Evolutionary conservation across 768 basidiomycete genomes (phyloP).

Genomic region (Cystofilobasidium macerans): DNA sequence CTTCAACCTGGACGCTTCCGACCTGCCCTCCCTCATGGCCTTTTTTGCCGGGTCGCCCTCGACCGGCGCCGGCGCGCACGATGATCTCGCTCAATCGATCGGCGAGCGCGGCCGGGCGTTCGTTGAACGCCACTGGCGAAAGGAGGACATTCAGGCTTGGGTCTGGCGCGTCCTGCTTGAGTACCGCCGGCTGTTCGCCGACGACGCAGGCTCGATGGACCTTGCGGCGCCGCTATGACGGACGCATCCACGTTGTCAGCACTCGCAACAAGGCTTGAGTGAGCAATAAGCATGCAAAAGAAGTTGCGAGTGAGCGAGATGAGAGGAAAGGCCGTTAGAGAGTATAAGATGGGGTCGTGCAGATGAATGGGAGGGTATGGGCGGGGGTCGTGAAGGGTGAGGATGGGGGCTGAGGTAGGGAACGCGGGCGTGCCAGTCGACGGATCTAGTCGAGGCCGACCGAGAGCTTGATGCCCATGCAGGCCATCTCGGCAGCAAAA

Average conservation of each 20-base stretch:
- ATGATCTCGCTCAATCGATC: slow-evolving; percentile 50
- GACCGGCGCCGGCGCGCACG: slow-evolving; percentile 49
- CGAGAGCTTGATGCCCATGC: slow-evolving; percentile 76
- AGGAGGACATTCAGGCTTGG: slow-evolving; percentile 45
- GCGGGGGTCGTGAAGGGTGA: not conserved
- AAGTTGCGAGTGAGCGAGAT: not conserved
- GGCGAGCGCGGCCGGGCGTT: slow-evolving; percentile 49
- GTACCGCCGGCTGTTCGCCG: not conserved
- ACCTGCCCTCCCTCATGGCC: slow-evolving; percentile 56
- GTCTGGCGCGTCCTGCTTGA: not conserved
- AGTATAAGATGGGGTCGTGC: not conserved
- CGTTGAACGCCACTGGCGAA: slow-evolving; percentile 51
- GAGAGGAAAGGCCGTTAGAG: not conserved
- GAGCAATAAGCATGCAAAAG: no score
- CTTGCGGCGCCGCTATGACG: no score
- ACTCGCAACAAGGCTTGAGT: no score
- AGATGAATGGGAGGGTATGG: not conserved
- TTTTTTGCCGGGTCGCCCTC: slow-evolving; percentile 55
- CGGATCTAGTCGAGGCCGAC: slow-evolving; percentile 5
- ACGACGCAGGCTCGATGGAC: not conserved
- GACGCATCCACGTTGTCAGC: no score
- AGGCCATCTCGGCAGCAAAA: slow-evolving; percentile 67
- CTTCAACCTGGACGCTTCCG: slow-evolving; percentile 50
- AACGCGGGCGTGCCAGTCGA: not conserved
- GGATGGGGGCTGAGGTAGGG: not conserved